Evolutionary conservation across 1,284 basidiomycete species (phyloP).

Genomic region (Ceratobasidium sp.): DNA sequence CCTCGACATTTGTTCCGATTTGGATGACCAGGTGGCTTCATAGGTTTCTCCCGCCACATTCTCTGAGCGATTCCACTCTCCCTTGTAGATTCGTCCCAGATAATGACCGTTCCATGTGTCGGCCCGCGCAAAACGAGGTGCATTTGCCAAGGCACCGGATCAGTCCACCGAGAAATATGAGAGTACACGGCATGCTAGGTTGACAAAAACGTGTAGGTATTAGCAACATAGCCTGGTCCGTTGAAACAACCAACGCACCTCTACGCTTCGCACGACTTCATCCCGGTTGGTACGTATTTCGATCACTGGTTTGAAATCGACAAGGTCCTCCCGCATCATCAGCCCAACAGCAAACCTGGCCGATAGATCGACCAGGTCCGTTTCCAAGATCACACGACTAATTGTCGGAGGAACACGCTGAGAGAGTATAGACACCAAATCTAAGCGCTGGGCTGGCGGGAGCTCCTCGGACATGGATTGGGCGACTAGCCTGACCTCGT

Average conservation of each 20-base stretch:
- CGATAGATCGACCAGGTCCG: background rate
- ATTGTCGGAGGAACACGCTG: background rate
- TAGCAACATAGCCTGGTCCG: background rate
- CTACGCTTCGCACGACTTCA: constrained; percentile 2
- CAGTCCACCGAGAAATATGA: background rate
- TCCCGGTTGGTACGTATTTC: constrained; percentile 10
- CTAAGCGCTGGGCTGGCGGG: background rate
- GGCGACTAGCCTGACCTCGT: background rate
- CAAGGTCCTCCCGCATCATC: background rate
- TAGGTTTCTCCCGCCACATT: background rate
- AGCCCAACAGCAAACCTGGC: background rate
- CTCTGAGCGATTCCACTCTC: background rate
- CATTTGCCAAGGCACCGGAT: background rate
- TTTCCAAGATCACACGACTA: background rate
- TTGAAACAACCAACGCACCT: background rate
- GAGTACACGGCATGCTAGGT: background rate
- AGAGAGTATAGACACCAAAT: background rate
- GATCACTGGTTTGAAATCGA: too few species aligned
- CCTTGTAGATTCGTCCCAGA: background rate
- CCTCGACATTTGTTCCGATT: background rate
- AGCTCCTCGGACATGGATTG: background rate
- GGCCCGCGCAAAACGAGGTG: constrained; percentile 6
- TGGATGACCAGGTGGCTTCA: background rate
- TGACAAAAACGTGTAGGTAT: background rate
- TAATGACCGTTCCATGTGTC: background rate